Evolutionary conservation across 306 rosid species (phyloP).

Genomic region (Castanea sativa): DNA sequence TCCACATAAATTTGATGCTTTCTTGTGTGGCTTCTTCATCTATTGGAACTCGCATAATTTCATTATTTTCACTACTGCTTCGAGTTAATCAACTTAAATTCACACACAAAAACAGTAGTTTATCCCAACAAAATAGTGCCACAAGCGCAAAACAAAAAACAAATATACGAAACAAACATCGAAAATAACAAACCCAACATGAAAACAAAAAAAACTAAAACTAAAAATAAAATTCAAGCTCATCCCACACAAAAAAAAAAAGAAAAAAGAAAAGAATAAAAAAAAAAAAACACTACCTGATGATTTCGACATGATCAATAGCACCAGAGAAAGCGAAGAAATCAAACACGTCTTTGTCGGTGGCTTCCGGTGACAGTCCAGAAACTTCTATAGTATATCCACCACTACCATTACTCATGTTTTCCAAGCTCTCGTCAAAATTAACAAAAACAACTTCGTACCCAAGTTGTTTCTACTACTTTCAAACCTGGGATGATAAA

Average conservation of each 20-base stretch:
- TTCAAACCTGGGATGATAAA: background rate
- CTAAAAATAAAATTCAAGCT: background rate
- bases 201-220: too few relatives aligned
- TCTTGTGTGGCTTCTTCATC: too few relatives aligned
- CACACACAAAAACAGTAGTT: too few relatives aligned
- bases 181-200: too few relatives aligned
- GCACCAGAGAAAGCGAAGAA: conserved; percentile 82
- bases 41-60: too few relatives aligned
- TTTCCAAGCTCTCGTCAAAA: background rate
- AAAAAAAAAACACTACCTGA: conserved; percentile 35
- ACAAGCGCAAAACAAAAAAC: too few relatives aligned
- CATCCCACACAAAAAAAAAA: background rate
- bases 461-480: background rate
- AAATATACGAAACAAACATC: too few relatives aligned
- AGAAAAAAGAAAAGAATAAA: background rate
- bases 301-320: conserved; percentile 64
- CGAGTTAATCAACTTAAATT: too few relatives aligned
- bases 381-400: conserved; percentile 75
- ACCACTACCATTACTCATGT: conserved; percentile 47
- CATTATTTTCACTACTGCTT: too few relatives aligned
- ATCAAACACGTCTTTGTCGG: conserved; percentile 69
- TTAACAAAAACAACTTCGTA: too few relatives aligned
- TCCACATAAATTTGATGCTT: too few relatives aligned
- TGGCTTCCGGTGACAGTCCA: conserved; percentile 72
- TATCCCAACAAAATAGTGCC: too few relatives aligned